Evolutionary conservation across 441 rosid species (phyloP).

Genomic region (Gossypium lobatum): DNA sequence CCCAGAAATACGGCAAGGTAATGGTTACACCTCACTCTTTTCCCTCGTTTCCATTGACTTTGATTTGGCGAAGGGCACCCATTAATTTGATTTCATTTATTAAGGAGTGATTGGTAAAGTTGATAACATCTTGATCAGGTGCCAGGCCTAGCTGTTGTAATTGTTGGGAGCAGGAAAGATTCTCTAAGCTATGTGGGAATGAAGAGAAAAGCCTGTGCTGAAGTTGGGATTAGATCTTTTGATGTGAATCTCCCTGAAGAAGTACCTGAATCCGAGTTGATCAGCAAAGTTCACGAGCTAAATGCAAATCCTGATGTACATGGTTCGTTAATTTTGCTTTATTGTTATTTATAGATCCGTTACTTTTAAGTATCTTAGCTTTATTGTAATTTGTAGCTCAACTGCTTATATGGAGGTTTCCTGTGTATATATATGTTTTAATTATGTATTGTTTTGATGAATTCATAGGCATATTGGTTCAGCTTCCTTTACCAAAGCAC

Average conservation of each 20-base stretch:
- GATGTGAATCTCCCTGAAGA: constrained; percentile 76
- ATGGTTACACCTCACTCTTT: not conserved
- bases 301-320: constrained; percentile 72
- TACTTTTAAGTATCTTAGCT: not conserved
- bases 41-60: not conserved
- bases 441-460: constrained; percentile 1
- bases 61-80: not conserved
- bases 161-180: constrained; percentile 74
- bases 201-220: constrained; percentile 91
- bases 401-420: not conserved
- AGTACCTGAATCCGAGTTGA: constrained; percentile 57
- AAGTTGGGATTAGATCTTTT: constrained; percentile 81
- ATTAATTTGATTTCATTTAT: not conserved
- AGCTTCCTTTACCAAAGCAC: constrained; percentile 84
- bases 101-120: not conserved
- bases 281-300: constrained; percentile 72
- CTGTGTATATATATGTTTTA: not conserved
- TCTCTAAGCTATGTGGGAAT: constrained; percentile 79
- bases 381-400: not conserved
- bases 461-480: constrained; percentile 73
- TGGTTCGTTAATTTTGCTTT: constrained; percentile 37
- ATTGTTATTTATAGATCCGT: not conserved
- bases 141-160: constrained; percentile 84
- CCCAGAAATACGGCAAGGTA: constrained; percentile 69
- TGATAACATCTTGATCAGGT: constrained; percentile 36